Conservation (phyloP, 768 basidiomycete species). For the Rhodotorula kratochvilovae region DNA sequence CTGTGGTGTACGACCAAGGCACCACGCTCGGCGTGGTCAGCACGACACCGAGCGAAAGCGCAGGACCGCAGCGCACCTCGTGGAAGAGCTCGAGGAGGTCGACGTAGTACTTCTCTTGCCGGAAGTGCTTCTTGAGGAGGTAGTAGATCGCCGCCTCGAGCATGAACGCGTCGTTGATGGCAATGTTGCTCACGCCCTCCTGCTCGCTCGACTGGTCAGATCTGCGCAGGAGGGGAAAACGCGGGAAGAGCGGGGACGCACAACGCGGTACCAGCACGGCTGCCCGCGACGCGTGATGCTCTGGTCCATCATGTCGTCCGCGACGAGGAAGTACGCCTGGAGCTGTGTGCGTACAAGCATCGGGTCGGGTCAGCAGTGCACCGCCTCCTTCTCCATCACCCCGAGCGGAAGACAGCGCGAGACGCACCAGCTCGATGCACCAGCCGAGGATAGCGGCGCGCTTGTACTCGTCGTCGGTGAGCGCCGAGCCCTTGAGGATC, state of each 20-base stretch:
- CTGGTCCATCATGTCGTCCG: slow-evolving; percentile 96
- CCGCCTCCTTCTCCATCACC: background rate
- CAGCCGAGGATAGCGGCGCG: slow-evolving; percentile 85
- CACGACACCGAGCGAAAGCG: background rate
- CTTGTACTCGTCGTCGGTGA: slow-evolving; percentile 80
- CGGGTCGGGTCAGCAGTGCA: background rate
- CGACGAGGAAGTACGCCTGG: slow-evolving; percentile 94
- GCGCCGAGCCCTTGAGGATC: slow-evolving; percentile 67
- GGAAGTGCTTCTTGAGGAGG: slow-evolving; percentile 82
- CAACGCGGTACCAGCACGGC: slow-evolving; percentile 84
- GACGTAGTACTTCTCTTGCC: slow-evolving; percentile 71
- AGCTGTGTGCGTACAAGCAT: slow-evolving; percentile 55
- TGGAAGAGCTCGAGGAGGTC: slow-evolving; percentile 88
- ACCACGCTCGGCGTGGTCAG: background rate
- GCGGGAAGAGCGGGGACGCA: slow-evolving; percentile 35
- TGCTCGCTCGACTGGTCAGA: background rate
- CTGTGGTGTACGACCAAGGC: slow-evolving; percentile 42
- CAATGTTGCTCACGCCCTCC: slow-evolving; percentile 66
- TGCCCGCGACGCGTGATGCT: slow-evolving; percentile 90
- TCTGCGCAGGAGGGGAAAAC: background rate
- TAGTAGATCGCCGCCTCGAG: slow-evolving; percentile 89
- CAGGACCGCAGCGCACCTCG: slow-evolving; percentile 53
- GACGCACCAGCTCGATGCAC: slow-evolving; percentile 89
- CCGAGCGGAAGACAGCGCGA: background rate
- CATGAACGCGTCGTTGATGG: slow-evolving; percentile 96